Evolutionary conservation across 2,329 filamentous ascomycete genomes (phyloP).

Genomic region (Stemphylium vesicarium): DNA sequence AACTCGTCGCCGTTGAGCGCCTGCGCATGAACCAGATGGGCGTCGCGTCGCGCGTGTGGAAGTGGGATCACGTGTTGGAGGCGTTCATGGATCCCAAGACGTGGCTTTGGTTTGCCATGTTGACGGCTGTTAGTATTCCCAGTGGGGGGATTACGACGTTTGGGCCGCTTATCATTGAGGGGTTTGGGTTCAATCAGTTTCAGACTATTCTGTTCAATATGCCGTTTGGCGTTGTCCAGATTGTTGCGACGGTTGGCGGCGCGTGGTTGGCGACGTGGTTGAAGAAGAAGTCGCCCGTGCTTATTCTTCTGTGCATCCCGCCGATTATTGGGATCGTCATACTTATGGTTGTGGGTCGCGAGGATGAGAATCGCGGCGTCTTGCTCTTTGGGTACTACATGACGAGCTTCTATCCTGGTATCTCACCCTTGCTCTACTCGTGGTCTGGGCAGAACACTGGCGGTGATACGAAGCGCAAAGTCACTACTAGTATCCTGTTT

Average conservation of each 20-base stretch:
- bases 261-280: constrained; percentile 62
- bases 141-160: constrained; percentile 66
- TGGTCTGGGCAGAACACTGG: constrained; percentile 70
- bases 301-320: constrained; percentile 61
- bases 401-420: constrained; percentile 66
- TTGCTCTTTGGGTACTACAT: constrained; percentile 65
- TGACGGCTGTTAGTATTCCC: constrained; percentile 53
- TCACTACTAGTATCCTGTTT: constrained; percentile 68
- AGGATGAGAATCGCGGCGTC: constrained; percentile 54
- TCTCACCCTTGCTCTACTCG: constrained; percentile 66
- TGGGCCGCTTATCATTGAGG: constrained; percentile 63
- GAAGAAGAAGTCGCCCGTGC: constrained; percentile 62
- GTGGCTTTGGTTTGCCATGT: constrained; percentile 61
- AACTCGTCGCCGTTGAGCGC: constrained; percentile 64
- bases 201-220: constrained; percentile 67
- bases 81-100: constrained; percentile 64
- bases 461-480: constrained; percentile 73
- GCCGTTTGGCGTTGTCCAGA: constrained; percentile 66
- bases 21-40: constrained; percentile 52
- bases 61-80: constrained; percentile 62
- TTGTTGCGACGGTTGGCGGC: constrained; percentile 65
- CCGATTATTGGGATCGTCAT: constrained; percentile 64
- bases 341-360: constrained; percentile 59
- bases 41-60: constrained; percentile 54
- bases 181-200: constrained; percentile 64